Evolutionary conservation across 2,329 filamentous ascomycete genomes (phyloP), one percentile per base, ranked within the genome.

Genomic region (Colletotrichum chlorophyti): DNA sequence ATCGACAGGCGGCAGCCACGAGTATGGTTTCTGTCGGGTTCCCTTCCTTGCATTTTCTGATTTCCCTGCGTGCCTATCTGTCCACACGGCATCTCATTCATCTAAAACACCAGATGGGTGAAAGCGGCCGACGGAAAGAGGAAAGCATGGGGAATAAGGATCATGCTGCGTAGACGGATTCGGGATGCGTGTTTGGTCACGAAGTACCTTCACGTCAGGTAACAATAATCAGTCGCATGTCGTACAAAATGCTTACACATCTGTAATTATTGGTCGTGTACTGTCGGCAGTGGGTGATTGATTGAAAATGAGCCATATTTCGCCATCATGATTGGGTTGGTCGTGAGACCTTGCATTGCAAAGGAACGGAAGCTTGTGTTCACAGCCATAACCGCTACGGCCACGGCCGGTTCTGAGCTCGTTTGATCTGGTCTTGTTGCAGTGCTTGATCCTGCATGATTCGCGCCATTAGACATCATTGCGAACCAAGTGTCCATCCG

Each of bases 391-490:
- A 24, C 24, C 21, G 42, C 51, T 45, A 50, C 32, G 51, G 51
- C 52, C 51, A 57, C 51, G 57, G 57, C 35, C 51, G 51, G 51
- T 37, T 49, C 57, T 45, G 51, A 50, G 51, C 43, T 43, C 51
- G 55, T 59, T 59, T 59, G 55, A 51, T 41, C 55, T 49, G 51
- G 42, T 58, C 40, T 57, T 34, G 27, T 38, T 26, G 26, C 37
- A 38, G 46, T 60, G 51, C 43, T 60, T 50, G 45, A 35, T 37
- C 24, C 38, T 57, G 37, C n/a, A 40, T 60, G 43, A 50, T 34
- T 51, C 51, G 34, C 27, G n/a, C n/a, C n/a, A n/a, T n/a, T n/a
- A n/a, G n/a, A n/a, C n/a, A n/a, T n/a, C n/a, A n/a, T n/a, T n/a
- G n/a, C n/a, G n/a, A n/a, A n/a, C n/a, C n/a, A n/a, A n/a, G 12